Conservation (phyloP, 2,329 filamentous ascomycete species). For the Dactylellina haptotyla region DNA sequence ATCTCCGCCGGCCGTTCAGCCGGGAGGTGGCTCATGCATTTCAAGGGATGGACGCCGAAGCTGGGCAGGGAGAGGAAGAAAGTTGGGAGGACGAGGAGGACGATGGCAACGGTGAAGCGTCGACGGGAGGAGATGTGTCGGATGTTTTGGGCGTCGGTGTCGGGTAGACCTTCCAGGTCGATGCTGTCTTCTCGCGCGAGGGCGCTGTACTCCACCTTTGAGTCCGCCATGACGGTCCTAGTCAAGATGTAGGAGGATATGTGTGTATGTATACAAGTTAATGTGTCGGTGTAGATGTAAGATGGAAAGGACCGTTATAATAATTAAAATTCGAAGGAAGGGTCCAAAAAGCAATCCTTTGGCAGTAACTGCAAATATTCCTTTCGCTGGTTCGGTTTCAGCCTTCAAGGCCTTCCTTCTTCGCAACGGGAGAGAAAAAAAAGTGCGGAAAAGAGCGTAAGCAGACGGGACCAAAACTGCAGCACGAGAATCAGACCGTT, state of each 20-base stretch:
- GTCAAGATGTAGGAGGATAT: too few relatives aligned
- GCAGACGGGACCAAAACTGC: slow-evolving; percentile 22
- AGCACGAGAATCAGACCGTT: slow-evolving; percentile 21
- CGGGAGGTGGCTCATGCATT: slow-evolving; percentile 12
- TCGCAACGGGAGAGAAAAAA: not conserved
- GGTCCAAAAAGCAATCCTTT: not conserved
- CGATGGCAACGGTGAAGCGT: slow-evolving; percentile 7
- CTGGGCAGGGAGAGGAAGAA: slow-evolving; percentile 3
- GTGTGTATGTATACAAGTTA: too few relatives aligned
- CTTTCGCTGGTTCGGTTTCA: too few relatives aligned
- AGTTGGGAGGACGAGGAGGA: slow-evolving; percentile 3
- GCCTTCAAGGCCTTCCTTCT: slow-evolving; percentile 37
- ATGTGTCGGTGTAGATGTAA: not conserved
- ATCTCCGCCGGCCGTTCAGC: slow-evolving; percentile 17
- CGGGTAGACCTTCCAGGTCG: slow-evolving; percentile 43
- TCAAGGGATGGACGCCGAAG: slow-evolving; percentile 10
- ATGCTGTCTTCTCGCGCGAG: slow-evolving; percentile 18
- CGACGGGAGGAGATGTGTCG: not conserved
- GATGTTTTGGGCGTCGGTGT: not conserved
- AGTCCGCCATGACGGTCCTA: slow-evolving; percentile 14
- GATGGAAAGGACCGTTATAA: not conserved
- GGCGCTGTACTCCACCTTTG: slow-evolving; percentile 21
- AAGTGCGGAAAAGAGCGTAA: slow-evolving; percentile 27
- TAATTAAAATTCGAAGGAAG: not conserved
- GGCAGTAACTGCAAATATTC: not conserved